Conservation (phyloP, 306 rosid species). For the Sophora flavescens region DNA sequence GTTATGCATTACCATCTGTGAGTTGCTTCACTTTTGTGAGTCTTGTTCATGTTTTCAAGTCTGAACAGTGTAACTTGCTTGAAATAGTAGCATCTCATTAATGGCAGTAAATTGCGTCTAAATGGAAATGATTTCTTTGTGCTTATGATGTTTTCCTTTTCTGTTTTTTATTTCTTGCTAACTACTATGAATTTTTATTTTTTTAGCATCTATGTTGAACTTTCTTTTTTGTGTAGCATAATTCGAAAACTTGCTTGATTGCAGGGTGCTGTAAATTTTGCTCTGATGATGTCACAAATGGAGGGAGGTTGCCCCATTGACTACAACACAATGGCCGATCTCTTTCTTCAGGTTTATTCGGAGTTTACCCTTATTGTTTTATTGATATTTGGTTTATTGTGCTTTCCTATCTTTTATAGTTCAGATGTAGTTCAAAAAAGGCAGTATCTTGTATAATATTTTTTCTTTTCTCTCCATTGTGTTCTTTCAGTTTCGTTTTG, state of each 20-base stretch:
- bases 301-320: slow-evolving; percentile 97
- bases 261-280: slow-evolving; percentile 98
- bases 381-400: slow-evolving; percentile 6
- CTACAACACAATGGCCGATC: slow-evolving; percentile 94
- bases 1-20: slow-evolving; percentile 14
- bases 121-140: slow-evolving; percentile 35
- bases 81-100: slow-evolving; percentile 33
- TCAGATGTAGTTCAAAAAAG: slow-evolving; percentile 9
- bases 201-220: slow-evolving; percentile 15
- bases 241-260: slow-evolving; percentile 40
- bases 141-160: slow-evolving; percentile 42
- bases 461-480: neutral
- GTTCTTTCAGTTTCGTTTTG: slow-evolving; percentile 2
- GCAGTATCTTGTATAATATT: slow-evolving; percentile 2
- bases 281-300: slow-evolving; percentile 99
- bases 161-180: slow-evolving; percentile 16
- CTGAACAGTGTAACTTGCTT: slow-evolving; percentile 33
- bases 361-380: slow-evolving; percentile 24
- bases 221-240: neutral
- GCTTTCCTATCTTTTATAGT: slow-evolving; percentile 7
- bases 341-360: slow-evolving; percentile 89
- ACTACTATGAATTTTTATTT: neutral
- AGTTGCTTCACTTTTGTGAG: slow-evolving; percentile 35
- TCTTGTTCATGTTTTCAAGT: slow-evolving; percentile 38
- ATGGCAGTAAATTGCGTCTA: slow-evolving; percentile 19